phyloP scores from a whole-genome alignment of 2,329 filamentous ascomycete species.

The Thielaviopsis ethacetica region DNA sequence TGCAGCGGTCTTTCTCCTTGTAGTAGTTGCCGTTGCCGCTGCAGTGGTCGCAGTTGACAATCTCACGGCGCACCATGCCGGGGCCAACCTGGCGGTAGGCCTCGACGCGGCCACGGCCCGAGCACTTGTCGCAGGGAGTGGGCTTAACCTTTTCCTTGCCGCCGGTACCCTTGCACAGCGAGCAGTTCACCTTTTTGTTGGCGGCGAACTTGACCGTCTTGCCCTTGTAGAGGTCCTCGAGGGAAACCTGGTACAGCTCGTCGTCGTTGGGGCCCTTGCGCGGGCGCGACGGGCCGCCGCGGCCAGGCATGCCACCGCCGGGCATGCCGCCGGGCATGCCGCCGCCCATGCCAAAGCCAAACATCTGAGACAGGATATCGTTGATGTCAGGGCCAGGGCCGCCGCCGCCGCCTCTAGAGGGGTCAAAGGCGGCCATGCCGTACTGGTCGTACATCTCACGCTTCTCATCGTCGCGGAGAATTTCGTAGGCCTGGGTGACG shows the following conservation, averaged over 20 bases:
- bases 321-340: conserved; percentile 25
- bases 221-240: conserved; percentile 96
- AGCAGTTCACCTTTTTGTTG: conserved; percentile 85
- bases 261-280: conserved; percentile 69
- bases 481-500: conserved; percentile 90
- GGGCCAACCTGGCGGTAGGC: conserved; percentile 72
- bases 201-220: conserved; percentile 93
- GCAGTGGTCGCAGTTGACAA: conserved; percentile 68
- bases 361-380: conserved; percentile 89
- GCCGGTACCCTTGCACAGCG: conserved; percentile 71
- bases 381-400: conserved; percentile 57
- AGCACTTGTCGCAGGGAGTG: conserved; percentile 68
- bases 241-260: conserved; percentile 73
- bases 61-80: conserved; percentile 67
- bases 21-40: conserved; percentile 71
- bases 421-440: conserved; percentile 91
- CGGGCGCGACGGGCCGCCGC: conserved; percentile 40
- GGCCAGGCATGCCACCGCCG: conserved; percentile 18
- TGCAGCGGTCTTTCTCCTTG: conserved; percentile 95
- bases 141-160: conserved; percentile 85
- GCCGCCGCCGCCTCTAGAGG: conserved; percentile 43
- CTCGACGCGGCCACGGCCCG: conserved; percentile 61
- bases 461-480: conserved; percentile 90
- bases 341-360: conserved; percentile 51
- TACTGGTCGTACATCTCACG: conserved; percentile 81